phyloP scores from a whole-genome alignment of 208 protist species.

The Polymyxa betae region DNA sequence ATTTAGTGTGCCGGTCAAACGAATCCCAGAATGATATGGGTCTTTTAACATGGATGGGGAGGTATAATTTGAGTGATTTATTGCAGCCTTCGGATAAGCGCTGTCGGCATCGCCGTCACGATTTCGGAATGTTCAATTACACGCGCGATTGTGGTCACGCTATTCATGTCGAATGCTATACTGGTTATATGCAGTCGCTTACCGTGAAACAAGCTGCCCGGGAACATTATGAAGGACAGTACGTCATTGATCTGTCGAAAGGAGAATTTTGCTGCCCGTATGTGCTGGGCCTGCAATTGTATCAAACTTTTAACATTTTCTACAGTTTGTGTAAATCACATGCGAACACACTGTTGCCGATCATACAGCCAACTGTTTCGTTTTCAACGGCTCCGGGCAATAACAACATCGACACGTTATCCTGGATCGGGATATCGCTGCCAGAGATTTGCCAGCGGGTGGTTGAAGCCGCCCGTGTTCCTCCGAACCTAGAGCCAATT shows the following conservation, averaged over 20 bases:
- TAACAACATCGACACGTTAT: no score
- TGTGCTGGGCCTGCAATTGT: no score
- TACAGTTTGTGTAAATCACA: conserved; percentile 8
- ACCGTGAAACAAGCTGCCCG: neutral
- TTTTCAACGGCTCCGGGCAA: neutral
- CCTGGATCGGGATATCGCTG: no score
- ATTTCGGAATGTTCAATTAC: neutral
- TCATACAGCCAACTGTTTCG: neutral
- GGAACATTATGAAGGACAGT: conserved; percentile 12
- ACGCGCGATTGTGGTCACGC: conserved; percentile 32
- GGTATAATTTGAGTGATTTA: neutral
- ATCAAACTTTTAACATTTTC: neutral
- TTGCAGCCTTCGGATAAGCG: neutral
- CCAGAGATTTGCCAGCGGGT: no score
- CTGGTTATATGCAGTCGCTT: neutral
- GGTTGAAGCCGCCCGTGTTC: no score
- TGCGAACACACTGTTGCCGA: conserved; percentile 8
- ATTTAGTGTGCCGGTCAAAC: conserved; percentile 24
- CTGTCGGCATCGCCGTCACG: neutral
- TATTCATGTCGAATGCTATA: neutral
- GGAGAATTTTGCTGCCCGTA: neutral
- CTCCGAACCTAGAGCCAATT: no score
- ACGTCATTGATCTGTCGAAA: neutral
- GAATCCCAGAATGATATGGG: conserved; percentile 24
- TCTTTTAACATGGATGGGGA: conserved; percentile 5